Base-by-base conservation (phyloP, 2,329 filamentous ascomycete genomes). In the Epichloe hybrida region DNA sequence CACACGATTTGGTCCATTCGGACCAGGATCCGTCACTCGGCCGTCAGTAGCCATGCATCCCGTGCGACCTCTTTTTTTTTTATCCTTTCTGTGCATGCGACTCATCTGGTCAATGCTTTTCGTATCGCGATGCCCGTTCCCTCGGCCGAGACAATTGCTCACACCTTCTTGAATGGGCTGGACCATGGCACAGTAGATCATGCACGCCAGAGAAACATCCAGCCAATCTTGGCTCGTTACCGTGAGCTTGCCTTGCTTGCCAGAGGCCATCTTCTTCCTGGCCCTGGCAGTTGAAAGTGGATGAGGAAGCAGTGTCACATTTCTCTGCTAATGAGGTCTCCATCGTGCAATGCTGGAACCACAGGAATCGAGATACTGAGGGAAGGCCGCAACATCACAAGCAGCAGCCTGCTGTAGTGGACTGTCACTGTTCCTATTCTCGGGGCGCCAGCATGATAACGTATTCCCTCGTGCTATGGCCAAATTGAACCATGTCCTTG, bases 401-500 rank as follows among this genome's bases (percentile, higher is more conserved):
- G 31, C 8, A 31, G 31, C 31, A 4, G 36, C 36, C 15, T 38
- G 36, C 36, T 13, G 36, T 38, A 31, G 31, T 38, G 12, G 36
- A 6, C 8, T 27, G 40, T 21, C 5, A n/a, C 17, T 39, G 23
- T 17, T 20, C 39, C 60, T 56, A 76, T 44, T 69, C 65, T 47
- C 68, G 68, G 3, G 76, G 74, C 37, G 78, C 75, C 52, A 96
- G 75, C 87, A 97, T 93, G 53, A 97, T 67, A n/a, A 98, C 88
- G 66, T 97, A 98, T 68, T 98, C 93, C 60, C 89, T 80, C 53
- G 86, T 85, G 63, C 88, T 95, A 53, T 86, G 76, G 9, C 90
- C 93, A 69, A 98, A 94, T 62, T 81, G 81, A 52, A 98, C 66
- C 63, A 98, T 81, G 66, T 98, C 93, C 69, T 89, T 90, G 64